phyloP scores from a whole-genome alignment of 306 rosid species.

The Alnus rubra region DNA sequence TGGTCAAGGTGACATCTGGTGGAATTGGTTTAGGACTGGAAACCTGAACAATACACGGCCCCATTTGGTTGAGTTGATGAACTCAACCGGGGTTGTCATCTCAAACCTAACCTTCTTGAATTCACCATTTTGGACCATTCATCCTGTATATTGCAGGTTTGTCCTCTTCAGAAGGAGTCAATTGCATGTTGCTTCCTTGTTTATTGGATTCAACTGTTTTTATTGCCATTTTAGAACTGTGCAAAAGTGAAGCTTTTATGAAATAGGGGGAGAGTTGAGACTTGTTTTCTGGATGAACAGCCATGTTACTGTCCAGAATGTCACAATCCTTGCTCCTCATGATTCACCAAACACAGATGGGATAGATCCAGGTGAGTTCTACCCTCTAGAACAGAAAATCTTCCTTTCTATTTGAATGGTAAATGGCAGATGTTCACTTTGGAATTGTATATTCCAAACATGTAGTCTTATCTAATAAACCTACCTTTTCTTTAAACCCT shows the following conservation, averaged over 20 bases:
- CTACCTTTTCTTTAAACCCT: neutral
- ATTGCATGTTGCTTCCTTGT: slow-evolving; percentile 21
- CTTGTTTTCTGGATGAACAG: slow-evolving; percentile 62
- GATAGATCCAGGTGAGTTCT: slow-evolving; percentile 69
- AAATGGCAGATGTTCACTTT: slow-evolving; percentile 9
- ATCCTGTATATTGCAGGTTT: slow-evolving; percentile 87
- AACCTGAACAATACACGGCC: slow-evolving; percentile 76
- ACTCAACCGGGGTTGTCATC: slow-evolving; percentile 66
- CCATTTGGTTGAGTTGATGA: slow-evolving; percentile 75
- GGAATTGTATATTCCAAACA: slow-evolving; percentile 12
- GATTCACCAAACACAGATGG: slow-evolving; percentile 80
- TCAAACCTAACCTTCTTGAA: slow-evolving; percentile 71
- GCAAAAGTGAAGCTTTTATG: slow-evolving; percentile 48
- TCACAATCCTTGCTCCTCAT: slow-evolving; percentile 70
- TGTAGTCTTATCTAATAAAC: neutral
- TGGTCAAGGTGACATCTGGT: slow-evolving; percentile 83
- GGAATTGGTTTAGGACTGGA: slow-evolving; percentile 61
- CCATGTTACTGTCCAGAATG: slow-evolving; percentile 60
- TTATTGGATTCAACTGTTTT: slow-evolving; percentile 33
- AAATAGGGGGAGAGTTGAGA: slow-evolving; percentile 51
- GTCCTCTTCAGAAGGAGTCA: slow-evolving; percentile 30
- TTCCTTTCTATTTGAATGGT: slow-evolving; percentile 1
- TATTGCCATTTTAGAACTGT: slow-evolving; percentile 36
- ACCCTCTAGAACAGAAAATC: slow-evolving; percentile 11
- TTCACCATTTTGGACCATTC: slow-evolving; percentile 85